Evolutionary conservation across 352 stramenopile species (phyloP).

Genomic region (Pythium insidiosum): DNA sequence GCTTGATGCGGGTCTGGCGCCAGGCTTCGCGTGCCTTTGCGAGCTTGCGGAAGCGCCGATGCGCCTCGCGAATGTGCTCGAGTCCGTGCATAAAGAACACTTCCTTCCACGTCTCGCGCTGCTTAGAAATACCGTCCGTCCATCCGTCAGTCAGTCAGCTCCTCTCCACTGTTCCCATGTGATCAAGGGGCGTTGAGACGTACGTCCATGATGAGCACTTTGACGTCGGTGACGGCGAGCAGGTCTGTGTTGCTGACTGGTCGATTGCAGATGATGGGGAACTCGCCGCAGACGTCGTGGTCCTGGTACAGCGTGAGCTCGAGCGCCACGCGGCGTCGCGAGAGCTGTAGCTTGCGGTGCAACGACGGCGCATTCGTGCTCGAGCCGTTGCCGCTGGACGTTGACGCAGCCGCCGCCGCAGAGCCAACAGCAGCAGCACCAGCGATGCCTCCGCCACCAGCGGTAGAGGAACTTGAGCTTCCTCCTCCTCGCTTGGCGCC

Average conservation of each 20-base stretch:
- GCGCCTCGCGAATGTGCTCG: constrained; percentile 49
- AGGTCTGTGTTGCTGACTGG: constrained; percentile 51
- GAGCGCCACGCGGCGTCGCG: constrained; percentile 39
- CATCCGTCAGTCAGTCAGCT: background rate
- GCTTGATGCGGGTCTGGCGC: constrained; percentile 66
- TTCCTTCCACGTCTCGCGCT: constrained; percentile 76
- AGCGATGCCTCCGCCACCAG: too few relatives aligned
- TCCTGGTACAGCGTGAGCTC: constrained; percentile 77
- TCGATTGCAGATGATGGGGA: constrained; percentile 56
- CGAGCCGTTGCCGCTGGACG: too few relatives aligned
- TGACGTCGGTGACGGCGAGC: constrained; percentile 72
- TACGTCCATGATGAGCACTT: constrained; percentile 76
- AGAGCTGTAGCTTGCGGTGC: constrained; percentile 21
- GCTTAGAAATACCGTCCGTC: background rate
- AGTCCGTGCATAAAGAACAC: constrained; percentile 70
- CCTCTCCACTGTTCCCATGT: background rate
- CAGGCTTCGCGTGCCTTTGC: constrained; percentile 65
- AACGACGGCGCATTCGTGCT: background rate
- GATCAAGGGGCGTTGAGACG: constrained; percentile 1
- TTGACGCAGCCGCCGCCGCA: too few relatives aligned
- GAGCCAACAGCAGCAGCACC: too few relatives aligned
- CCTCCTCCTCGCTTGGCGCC: too few relatives aligned
- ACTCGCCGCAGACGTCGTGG: constrained; percentile 73
- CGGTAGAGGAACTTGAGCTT: too few relatives aligned
- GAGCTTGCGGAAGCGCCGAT: constrained; percentile 46